Evolutionary conservation across 768 basidiomycete species (phyloP).

Genomic region (Erythrobasidium yunnanense): DNA sequence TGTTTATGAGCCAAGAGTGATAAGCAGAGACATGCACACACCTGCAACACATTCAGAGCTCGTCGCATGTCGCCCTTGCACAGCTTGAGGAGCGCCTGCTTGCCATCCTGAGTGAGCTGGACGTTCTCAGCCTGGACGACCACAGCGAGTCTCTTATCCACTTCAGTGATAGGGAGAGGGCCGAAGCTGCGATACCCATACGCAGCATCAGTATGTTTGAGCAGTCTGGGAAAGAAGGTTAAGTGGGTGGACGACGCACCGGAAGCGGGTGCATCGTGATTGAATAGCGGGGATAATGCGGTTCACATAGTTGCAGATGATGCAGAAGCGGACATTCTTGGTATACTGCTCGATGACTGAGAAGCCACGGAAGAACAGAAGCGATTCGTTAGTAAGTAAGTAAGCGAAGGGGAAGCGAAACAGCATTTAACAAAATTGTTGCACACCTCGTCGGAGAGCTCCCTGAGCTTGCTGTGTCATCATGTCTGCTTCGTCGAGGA

Average conservation of each 20-base stretch:
- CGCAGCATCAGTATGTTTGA: not conserved
- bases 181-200: slow-evolving; percentile 56
- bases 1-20: not conserved
- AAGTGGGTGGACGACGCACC: slow-evolving; percentile 39
- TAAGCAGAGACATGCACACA: slow-evolving; percentile 27
- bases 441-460: slow-evolving; percentile 65
- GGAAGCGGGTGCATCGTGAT: slow-evolving; percentile 92
- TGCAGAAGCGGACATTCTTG: slow-evolving; percentile 96
- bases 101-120: slow-evolving; percentile 73
- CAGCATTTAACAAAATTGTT: not conserved
- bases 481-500: slow-evolving; percentile 99
- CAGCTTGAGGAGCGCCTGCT: slow-evolving; percentile 78
- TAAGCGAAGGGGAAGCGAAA: not conserved
- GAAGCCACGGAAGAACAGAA: not conserved
- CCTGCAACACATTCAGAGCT: slow-evolving; percentile 85
- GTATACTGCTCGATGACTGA: slow-evolving; percentile 94
- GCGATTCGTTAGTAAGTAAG: no score
- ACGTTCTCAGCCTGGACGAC: slow-evolving; percentile 84
- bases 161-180: slow-evolving; percentile 71
- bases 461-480: slow-evolving; percentile 98
- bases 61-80: slow-evolving; percentile 95
- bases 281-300: slow-evolving; percentile 97
- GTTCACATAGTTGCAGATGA: slow-evolving; percentile 99
- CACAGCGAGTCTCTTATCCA: slow-evolving; percentile 64
- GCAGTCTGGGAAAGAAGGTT: not conserved